A percentile compares a stretch with the other conserved stretches of the same genome.
Evolutionary conservation across 23 red algal species (phyloP).

Genomic region (Cyanidiococcus yangmingshanensis): DNA sequence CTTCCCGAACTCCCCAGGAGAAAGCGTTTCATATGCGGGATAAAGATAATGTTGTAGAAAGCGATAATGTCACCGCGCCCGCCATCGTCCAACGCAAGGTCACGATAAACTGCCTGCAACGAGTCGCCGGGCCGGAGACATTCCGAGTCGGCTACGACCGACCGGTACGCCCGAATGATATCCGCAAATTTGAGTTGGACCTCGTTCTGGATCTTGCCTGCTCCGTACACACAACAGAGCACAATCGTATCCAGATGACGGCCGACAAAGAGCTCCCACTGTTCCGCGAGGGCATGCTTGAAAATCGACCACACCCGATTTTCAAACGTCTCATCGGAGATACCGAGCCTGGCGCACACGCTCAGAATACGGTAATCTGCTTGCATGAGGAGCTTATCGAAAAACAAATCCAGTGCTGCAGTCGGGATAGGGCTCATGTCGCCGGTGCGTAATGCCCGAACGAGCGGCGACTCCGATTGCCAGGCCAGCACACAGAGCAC

Average conservation of each 20-base stretch:
- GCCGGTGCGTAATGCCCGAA: constrained; percentile 10
- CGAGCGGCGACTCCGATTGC: constrained; percentile 34
- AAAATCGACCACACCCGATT: constrained; percentile 42
- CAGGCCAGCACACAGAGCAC: constrained; percentile 47
- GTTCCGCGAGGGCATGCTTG: constrained; percentile 39
- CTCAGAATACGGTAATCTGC: constrained; percentile 32
- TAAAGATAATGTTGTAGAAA: constrained; percentile 63
- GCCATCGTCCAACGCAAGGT: constrained; percentile 8
- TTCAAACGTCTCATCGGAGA: constrained; percentile 21
- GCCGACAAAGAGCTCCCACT: constrained; percentile 41
- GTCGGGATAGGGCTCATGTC: constrained; percentile 23
- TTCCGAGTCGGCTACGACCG: constrained; percentile 9
- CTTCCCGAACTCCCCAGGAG: constrained; percentile 15
- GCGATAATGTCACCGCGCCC: constrained; percentile 60
- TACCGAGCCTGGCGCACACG: constrained; percentile 33
- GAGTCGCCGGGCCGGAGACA: constrained; percentile 5
- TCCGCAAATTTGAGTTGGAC: constrained; percentile 47
- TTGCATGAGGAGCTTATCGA: constrained; percentile 39
- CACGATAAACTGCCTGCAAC: constrained; percentile 13
- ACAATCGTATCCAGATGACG: constrained; percentile 61
- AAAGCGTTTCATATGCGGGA: constrained; percentile 46
- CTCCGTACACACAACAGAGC: constrained; percentile 62
- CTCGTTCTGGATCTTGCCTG: constrained; percentile 33
- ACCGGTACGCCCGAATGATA: constrained; percentile 36
- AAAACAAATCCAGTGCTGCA: constrained; percentile 50